Conservation (phyloP, 495 filamentous ascomycete genomes). For the Aspergillus heteromorphus region DNA sequence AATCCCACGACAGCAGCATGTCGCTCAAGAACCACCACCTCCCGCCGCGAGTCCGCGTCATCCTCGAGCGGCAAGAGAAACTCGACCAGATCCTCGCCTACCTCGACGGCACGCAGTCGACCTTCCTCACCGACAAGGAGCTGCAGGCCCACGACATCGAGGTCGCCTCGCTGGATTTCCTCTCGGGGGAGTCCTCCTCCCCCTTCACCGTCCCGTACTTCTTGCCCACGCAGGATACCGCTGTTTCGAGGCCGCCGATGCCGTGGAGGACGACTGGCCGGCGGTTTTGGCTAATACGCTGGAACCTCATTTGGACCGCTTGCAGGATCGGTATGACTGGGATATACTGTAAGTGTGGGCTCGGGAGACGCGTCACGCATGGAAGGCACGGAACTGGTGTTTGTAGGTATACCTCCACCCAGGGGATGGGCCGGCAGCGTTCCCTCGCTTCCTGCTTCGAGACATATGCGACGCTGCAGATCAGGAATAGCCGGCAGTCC, state of each 20-base stretch:
- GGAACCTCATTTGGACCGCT: neutral
- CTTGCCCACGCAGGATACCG: neutral
- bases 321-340: neutral
- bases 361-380: too few relatives aligned
- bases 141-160: neutral
- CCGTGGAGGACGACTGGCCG: neutral
- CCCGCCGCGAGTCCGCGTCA: neutral
- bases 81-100: neutral
- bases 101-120: neutral
- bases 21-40: neutral
- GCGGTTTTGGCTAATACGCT: neutral
- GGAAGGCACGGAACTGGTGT: too few relatives aligned
- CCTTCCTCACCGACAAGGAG: neutral
- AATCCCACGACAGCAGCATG: too few relatives aligned
- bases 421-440: too few relatives aligned
- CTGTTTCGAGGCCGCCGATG: neutral
- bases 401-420: too few relatives aligned
- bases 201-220: neutral
- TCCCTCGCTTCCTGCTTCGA: too few relatives aligned
- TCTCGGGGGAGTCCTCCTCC: neutral
- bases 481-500: neutral
- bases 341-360: too few relatives aligned
- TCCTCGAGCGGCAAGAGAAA: neutral
- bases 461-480: neutral
- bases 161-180: neutral